These are phyloP conservation scores for Candida nemodendra DNA, from an alignment of 805 yeast genomes.

Conservation along the genomic window DNA sequence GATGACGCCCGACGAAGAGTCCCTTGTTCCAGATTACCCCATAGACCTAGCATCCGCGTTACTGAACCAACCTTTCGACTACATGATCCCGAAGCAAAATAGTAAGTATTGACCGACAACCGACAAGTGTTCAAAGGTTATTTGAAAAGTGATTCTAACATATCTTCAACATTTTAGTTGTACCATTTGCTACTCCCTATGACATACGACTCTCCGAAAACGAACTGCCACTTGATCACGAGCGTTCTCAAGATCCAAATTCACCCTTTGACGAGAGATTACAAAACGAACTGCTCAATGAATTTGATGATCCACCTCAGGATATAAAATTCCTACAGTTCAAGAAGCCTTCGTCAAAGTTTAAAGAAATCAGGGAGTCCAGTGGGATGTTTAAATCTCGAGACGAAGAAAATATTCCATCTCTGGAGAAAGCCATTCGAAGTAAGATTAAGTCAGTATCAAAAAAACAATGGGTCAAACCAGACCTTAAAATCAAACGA, in stretches of 20 bases:
- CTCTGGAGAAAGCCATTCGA: conserved; percentile 17
- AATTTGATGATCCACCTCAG: conserved; percentile 16
- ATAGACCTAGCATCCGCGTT: conserved; percentile 23
- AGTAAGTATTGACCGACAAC: conserved; percentile 26
- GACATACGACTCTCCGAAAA: neutral
- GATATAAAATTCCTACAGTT: conserved; percentile 29
- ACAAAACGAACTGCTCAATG: conserved; percentile 26
- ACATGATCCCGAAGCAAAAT: conserved; percentile 39
- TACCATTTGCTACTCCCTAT: neutral
- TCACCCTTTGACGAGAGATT: conserved; percentile 15
- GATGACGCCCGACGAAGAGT: neutral
- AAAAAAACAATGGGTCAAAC: conserved; percentile 24
- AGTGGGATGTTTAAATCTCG: too few relatives aligned
- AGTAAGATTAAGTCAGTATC: conserved; percentile 10
- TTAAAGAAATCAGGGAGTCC: conserved; percentile 1
- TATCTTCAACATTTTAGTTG: too few relatives aligned
- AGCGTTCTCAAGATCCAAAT: neutral
- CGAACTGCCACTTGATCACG: too few relatives aligned
- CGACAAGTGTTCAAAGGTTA: too few relatives aligned
- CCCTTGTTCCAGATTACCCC: conserved; percentile 3
- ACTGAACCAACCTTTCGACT: conserved; percentile 33
- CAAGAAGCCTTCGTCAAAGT: conserved; percentile 33
- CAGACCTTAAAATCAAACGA: conserved; percentile 29
- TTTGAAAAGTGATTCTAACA: too few relatives aligned
- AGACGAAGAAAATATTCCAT: conserved; percentile 2